Evolutionary conservation across 2,329 filamentous ascomycete species (phyloP).

Genomic region (Penicillium sp.): DNA sequence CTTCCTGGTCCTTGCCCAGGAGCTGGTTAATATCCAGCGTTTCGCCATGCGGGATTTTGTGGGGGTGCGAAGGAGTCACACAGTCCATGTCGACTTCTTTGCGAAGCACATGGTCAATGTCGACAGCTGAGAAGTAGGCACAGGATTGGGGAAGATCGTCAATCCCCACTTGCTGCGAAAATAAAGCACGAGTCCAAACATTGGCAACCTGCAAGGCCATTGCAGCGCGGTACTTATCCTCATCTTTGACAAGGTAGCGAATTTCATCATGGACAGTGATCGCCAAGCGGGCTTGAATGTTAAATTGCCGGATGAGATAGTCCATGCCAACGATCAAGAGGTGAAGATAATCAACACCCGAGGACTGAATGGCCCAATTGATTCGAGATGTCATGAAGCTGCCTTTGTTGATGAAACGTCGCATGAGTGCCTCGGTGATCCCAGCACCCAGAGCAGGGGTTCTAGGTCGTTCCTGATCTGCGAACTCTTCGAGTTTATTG

Average conservation of each 20-base stretch:
- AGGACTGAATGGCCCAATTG: conserved; percentile 98
- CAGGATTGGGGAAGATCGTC: conserved; percentile 90
- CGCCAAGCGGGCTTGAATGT: conserved; percentile 77
- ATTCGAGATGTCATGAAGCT: conserved; percentile 94
- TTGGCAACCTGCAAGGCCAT: conserved; percentile 94
- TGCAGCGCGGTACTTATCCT: conserved; percentile 83
- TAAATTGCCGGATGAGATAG: conserved; percentile 81
- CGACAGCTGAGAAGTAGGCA: conserved; percentile 92
- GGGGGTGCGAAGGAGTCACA: conserved; percentile 79
- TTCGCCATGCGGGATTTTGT: conserved; percentile 78
- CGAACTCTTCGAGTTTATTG: conserved; percentile 97
- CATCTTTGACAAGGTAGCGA: conserved; percentile 79
- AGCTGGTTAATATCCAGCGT: conserved; percentile 79
- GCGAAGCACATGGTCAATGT: conserved; percentile 90
- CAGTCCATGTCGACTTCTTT: conserved; percentile 99
- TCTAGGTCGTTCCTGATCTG: conserved; percentile 84
- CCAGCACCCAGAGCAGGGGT: conserved; percentile 92
- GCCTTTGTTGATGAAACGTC: conserved; percentile 79
- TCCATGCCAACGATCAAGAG: conserved; percentile 93
- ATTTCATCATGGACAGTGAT: conserved; percentile 99
- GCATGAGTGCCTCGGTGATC: conserved; percentile 93
- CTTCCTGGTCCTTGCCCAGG: conserved; percentile 67
- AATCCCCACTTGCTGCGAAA: conserved; percentile 93
- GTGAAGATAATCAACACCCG: conserved; percentile 94
- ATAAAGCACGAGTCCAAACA: conserved; percentile 96